Base-by-base conservation (phyloP, 352 stramenopile species). In the Pythium biforme region DNA sequence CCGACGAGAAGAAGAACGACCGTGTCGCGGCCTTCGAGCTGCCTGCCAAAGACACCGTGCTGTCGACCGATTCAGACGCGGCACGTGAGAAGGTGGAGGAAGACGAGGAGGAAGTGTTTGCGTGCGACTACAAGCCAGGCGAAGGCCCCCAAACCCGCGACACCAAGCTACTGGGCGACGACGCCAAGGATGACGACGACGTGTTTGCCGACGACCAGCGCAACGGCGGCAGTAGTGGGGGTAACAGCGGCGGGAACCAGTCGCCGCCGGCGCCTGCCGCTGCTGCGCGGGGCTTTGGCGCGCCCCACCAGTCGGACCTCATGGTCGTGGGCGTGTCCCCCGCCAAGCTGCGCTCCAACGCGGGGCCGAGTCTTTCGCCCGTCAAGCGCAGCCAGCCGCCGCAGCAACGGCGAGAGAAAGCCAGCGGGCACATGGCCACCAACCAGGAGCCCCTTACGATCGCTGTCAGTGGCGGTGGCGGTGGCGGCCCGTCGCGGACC, bases 261-360 rank as follows among this genome's bases (percentile, higher is more conserved):
- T 49, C 37, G 20, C 59, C 58, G 9, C 58, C 58, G 19, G 55
- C 55, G 22, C 27, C 40, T 17, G 39, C 31, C 8, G 37, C 47
- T 7, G 17, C 7, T 12, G 26, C 15, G 9, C 50, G 68, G 0
- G 60, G 39, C 17, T 6, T 31, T 15, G 40, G 29, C 4, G 53
- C 58, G 5, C 57, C 66, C 5, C 66, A 48, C 23, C 61, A 69
- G 27, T 60, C 72, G 20, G 73, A 77, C 55, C 65, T 81, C 49
- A 67, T 77, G 29, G 48, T 83, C 9, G 64, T 83, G 1, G 70
- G 75, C 3, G 64, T 73, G 14, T 83, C 73, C 8, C 70, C 75
- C 11, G 55, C 62, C 56, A 83, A 79, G 59, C 43, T 73, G 7
- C 73, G 45, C 45, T 10, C 48, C 2, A 10, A 25, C 0, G 9